Evolutionary conservation across 1,284 basidiomycete genomes (phyloP).

Genomic region (Tylopilus sp.): DNA sequence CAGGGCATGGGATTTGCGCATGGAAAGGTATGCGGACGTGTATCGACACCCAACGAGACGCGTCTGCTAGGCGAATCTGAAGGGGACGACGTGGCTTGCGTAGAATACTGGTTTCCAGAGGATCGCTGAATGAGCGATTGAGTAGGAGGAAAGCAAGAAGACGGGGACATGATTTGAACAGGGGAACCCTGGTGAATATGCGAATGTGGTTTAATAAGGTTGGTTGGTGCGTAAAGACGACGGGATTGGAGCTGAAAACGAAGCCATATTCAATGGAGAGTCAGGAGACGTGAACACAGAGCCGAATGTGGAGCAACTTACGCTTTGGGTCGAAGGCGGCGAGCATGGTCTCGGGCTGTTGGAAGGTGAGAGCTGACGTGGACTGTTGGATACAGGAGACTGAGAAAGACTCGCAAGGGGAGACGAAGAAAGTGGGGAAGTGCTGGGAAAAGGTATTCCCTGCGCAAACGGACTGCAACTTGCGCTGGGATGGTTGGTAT

Average conservation of each 20-base stretch:
- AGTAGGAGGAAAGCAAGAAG: constrained; percentile 14
- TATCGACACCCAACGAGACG: constrained; percentile 12
- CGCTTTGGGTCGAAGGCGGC: constrained; percentile 9
- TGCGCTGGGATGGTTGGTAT: too few species aligned
- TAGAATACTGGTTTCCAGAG: constrained; percentile 1
- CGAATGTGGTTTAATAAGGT: neutral
- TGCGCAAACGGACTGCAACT: constrained; percentile 10
- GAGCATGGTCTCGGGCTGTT: constrained; percentile 7
- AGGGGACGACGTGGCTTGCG: constrained; percentile 1
- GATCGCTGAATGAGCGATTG: constrained; percentile 21
- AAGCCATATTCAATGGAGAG: too few species aligned
- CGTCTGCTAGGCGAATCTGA: constrained; percentile 1
- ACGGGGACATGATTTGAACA: constrained; percentile 4
- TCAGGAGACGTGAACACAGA: neutral
- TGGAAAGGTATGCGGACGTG: neutral
- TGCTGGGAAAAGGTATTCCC: constrained; percentile 14
- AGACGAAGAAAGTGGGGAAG: constrained; percentile 10
- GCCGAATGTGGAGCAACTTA: constrained; percentile 1
- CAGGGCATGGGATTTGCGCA: neutral
- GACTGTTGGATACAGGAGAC: neutral
- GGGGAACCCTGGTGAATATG: constrained; percentile 5
- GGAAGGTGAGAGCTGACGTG: constrained; percentile 8
- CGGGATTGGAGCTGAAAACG: too few species aligned
- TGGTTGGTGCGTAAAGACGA: too few species aligned
- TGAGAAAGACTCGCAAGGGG: constrained; percentile 9